A percentile compares a stretch with the other conserved stretches of the same genome.
Evolutionary conservation across 805 yeast genomes (phyloP).

Genomic region (Komagataella populi): DNA sequence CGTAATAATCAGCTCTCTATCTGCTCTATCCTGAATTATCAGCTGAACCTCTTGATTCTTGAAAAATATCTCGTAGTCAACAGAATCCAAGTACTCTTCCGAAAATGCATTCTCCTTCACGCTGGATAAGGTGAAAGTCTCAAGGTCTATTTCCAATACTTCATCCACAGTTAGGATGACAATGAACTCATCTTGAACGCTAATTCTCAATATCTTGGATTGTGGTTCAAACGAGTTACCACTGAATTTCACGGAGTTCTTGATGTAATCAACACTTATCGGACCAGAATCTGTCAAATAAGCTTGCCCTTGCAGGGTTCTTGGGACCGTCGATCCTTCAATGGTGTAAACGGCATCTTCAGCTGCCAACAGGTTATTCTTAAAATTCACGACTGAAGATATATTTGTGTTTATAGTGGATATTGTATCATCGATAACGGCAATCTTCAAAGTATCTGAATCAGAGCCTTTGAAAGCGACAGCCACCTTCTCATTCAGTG

Average conservation of each 20-base stretch:
- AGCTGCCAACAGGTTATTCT: not conserved
- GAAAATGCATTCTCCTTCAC: not conserved
- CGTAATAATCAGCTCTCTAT: not conserved
- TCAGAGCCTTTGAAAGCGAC: not conserved
- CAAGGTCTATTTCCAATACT: not conserved
- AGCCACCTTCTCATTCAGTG: not conserved
- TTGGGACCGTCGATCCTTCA: not conserved
- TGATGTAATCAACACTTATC: not conserved
- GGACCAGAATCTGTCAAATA: not conserved
- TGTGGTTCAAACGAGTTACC: not conserved
- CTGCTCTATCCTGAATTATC: not conserved
- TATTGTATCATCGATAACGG: not conserved
- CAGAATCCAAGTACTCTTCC: not conserved
- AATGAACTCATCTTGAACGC: not conserved
- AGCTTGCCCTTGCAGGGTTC: not conserved
- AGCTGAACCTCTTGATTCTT: not conserved
- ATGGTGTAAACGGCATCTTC: not conserved
- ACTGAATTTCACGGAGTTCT: not conserved
- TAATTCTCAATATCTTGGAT: not conserved
- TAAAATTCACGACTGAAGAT: not conserved
- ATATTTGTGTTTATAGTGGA: not conserved
- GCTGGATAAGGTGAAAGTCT: not conserved
- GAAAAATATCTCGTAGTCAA: not conserved
- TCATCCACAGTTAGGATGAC: not conserved
- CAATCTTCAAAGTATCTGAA: not conserved